Percentiles rank a stretch among this genome's conserved stretches.
Conservation (phyloP, 2,329 filamentous ascomycete species). For the Fusarium domesticum region DNA sequence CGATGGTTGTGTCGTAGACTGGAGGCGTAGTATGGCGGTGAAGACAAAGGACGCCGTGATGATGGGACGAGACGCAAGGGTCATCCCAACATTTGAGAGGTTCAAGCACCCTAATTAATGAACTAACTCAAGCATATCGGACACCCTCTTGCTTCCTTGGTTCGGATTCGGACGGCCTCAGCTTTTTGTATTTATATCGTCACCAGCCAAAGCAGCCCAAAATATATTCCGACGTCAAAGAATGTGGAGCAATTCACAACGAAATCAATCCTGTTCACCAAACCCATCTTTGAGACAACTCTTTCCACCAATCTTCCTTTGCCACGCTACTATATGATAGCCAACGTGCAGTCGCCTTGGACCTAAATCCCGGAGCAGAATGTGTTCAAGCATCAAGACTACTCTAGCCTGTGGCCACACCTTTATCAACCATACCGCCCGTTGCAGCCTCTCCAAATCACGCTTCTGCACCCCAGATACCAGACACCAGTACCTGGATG, state of each 20-base stretch:
- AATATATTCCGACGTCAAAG: too few relatives aligned
- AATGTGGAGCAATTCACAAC: too few relatives aligned
- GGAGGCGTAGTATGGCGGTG: slow-evolving; percentile 23
- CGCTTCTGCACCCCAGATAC: slow-evolving; percentile 11
- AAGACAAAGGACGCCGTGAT: slow-evolving; percentile 17
- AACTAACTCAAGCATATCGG: too few relatives aligned
- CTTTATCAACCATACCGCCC: slow-evolving; percentile 16
- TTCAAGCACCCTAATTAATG: background rate
- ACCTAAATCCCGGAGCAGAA: slow-evolving; percentile 2
- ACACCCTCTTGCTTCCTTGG: too few relatives aligned
- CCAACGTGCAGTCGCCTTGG: background rate
- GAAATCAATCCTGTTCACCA: background rate
- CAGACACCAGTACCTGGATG: slow-evolving; percentile 27
- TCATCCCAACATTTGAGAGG: slow-evolving; percentile 12
- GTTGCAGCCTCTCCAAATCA: slow-evolving; percentile 6
- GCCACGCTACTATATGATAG: background rate
- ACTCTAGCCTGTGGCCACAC: slow-evolving; percentile 29
- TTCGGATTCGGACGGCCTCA: too few relatives aligned
- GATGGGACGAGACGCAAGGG: slow-evolving; percentile 20
- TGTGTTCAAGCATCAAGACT: slow-evolving; percentile 26
- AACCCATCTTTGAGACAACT: too few relatives aligned
- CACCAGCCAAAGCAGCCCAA: too few relatives aligned
- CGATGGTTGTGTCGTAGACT: slow-evolving; percentile 1
- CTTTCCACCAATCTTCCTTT: too few relatives aligned
- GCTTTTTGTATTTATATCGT: too few relatives aligned